A percentile compares a stretch with the other conserved stretches of the same genome.
Evolutionary conservation across 768 basidiomycete species (phyloP).

Genomic region (Naganishia randhawae): DNA sequence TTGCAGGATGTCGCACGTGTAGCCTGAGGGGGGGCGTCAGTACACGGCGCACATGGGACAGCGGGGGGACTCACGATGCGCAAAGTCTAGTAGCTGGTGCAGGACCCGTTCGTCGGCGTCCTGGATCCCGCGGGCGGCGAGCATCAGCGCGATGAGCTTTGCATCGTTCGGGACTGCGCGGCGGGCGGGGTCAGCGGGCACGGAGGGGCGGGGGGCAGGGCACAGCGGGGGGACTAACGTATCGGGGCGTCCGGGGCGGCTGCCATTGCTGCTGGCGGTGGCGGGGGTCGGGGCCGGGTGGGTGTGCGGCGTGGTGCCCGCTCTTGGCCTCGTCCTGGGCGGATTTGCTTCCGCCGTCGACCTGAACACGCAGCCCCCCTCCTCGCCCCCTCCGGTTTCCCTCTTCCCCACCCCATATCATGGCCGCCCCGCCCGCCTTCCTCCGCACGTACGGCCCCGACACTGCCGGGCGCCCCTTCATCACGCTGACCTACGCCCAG

Average conservation of each 20-base stretch:
- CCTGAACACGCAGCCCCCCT: too few species aligned
- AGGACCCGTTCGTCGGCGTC: constrained; percentile 54
- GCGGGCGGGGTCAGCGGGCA: neutral
- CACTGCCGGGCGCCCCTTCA: constrained; percentile 34
- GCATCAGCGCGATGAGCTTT: constrained; percentile 52
- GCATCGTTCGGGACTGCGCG: constrained; percentile 52
- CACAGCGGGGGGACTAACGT: neutral
- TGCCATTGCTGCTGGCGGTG: constrained; percentile 2
- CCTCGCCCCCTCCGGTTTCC: too few species aligned
- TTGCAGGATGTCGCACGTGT: constrained; percentile 52
- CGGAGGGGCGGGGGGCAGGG: neutral
- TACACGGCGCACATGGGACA: neutral
- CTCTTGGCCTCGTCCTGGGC: too few species aligned
- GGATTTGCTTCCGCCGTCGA: constrained; percentile 17
- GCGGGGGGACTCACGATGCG: constrained; percentile 49
- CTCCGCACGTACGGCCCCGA: constrained; percentile 11
- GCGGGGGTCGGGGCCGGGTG: neutral
- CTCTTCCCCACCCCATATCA: neutral
- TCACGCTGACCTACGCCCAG: constrained; percentile 55
- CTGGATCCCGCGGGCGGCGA: constrained; percentile 52
- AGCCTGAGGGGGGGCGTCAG: constrained; percentile 42
- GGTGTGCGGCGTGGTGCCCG: too few species aligned
- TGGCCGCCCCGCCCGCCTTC: constrained; percentile 5
- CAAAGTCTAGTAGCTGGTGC: constrained; percentile 53
- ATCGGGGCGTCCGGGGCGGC: neutral